These are phyloP conservation scores for Caloboletus firmus DNA, from an alignment of 1,284 basidiomycete species.

Conservation along the genomic window DNA sequence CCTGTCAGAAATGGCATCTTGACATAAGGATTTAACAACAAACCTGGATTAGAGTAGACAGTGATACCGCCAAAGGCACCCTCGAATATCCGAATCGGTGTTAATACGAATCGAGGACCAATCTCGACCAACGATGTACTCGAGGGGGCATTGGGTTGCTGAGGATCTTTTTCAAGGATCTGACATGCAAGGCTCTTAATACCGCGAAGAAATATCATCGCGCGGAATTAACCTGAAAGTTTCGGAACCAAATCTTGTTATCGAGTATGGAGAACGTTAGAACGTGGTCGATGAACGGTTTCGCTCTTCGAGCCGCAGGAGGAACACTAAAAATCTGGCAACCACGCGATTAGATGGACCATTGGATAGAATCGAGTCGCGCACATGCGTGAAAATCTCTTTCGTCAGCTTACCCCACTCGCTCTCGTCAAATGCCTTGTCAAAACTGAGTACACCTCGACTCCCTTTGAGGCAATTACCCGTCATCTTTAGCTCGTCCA, in stretches of 20 bases:
- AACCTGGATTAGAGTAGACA: constrained; percentile 94
- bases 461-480: constrained; percentile 98
- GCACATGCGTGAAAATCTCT: constrained; percentile 94
- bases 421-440: constrained; percentile 85
- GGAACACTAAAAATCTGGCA: constrained; percentile 93
- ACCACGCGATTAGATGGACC: constrained; percentile 12
- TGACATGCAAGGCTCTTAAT: constrained; percentile 30
- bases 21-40: constrained; percentile 24
- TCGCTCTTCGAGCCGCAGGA: constrained; percentile 82
- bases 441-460: constrained; percentile 90
- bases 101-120: constrained; percentile 95
- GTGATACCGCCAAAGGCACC: constrained; percentile 95
- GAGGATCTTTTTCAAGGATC: constrained; percentile 80
- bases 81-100: constrained; percentile 98
- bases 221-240: constrained; percentile 76
- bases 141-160: constrained; percentile 72
- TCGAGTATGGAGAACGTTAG: constrained; percentile 95
- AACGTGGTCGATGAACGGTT: constrained; percentile 98
- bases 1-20: constrained; percentile 6
- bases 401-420: constrained; percentile 91
- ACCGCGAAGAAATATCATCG: not conserved
- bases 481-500: constrained; percentile 99
- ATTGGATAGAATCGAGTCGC: constrained; percentile 34
- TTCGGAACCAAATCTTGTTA: constrained; percentile 98
- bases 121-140: constrained; percentile 88